Conservation (phyloP, 345 rosid species). For the Hypericum perforatum region DNA sequence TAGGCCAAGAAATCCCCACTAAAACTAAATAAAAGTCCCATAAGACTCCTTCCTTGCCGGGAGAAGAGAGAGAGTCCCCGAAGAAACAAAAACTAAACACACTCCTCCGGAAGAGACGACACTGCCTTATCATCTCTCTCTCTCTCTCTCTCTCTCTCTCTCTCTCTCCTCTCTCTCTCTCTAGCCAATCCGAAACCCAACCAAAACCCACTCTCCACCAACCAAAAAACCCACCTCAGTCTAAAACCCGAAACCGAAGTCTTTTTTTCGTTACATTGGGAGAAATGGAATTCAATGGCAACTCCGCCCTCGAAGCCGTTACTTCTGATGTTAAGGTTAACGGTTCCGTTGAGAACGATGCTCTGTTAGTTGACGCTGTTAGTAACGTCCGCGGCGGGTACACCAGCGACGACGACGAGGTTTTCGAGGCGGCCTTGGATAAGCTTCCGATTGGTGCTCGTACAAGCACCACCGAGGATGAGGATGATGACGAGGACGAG, state of each 20-base stretch:
- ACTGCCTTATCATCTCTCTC: too few species aligned
- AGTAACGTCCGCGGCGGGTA: constrained; percentile 29
- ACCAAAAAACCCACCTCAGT: too few species aligned
- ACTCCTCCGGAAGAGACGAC: too few species aligned
- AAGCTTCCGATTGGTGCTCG: too few species aligned
- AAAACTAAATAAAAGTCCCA: too few species aligned
- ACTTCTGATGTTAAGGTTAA: too few species aligned
- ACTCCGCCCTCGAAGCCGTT: constrained; percentile 26
- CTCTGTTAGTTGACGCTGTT: constrained; percentile 22
- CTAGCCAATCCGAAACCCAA: constrained; percentile 13
- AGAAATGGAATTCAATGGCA: constrained; percentile 36
- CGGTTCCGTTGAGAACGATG: constrained; percentile 12
- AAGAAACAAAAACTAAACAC: not conserved
- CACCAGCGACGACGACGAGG: constrained; percentile 47
- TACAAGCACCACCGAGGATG: constrained; percentile 8
- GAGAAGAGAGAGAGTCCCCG: not conserved
- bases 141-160: too few species aligned
- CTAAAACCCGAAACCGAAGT: too few species aligned
- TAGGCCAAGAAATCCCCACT: too few species aligned
- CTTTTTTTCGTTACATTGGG: too few species aligned
- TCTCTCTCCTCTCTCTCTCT: too few species aligned
- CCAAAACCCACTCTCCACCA: not conserved
- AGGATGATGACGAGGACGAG: too few species aligned
- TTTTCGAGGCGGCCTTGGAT: constrained; percentile 28
- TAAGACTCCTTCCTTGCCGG: not conserved